Evolutionary conservation across 306 rosid genomes (phyloP), one percentile per base, ranked within the genome.

Genomic region (Castanopsis chinensis): DNA sequence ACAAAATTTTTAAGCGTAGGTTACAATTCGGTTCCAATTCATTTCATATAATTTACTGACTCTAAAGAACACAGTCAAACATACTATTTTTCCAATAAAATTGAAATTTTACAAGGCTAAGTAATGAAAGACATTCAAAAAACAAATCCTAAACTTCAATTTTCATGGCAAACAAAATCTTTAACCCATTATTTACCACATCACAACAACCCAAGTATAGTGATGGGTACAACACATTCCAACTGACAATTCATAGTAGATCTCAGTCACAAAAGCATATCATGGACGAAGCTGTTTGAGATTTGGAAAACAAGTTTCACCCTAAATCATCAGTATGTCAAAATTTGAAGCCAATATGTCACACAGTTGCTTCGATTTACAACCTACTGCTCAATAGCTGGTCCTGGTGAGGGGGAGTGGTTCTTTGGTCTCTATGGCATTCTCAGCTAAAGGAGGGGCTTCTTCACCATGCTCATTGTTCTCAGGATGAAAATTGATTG

Each of bases 181-280:
- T 55, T 68, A 35, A 61, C 19, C 73, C 41, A n/a, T 54, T 25
- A n/a, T n/a, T 61, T 1, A 52, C 69, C 37, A 76, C 49, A 49
- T 45, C n/a, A 1, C 28, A 80, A 23, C 72, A 30, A 70, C 69
- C 84, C 11, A 74, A 43, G n/a, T 9, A 30, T 25, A 71, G 60
- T 13, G 23, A 53, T 55, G n/a, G 54, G 21, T 21, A 71, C 13
- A 71, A 19, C 70, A 71, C 25, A 56, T 19, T 59, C 55, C 55
- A 35, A 53, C 72, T 52, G 71, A 72, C 28, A 67, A 45, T 69
- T 28, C 17, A 32, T 21, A 54, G 14, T 20, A 28, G 73, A 75
- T 45, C 69, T 21, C 37, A 61, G 55, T 37, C 28, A 70, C 53
- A 30, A 14, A 23, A 27, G n/a, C 5, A 28, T 35, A 17, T 56